Evolutionary conservation across 345 rosid species (phyloP).

Genomic region (Populus tremula): DNA sequence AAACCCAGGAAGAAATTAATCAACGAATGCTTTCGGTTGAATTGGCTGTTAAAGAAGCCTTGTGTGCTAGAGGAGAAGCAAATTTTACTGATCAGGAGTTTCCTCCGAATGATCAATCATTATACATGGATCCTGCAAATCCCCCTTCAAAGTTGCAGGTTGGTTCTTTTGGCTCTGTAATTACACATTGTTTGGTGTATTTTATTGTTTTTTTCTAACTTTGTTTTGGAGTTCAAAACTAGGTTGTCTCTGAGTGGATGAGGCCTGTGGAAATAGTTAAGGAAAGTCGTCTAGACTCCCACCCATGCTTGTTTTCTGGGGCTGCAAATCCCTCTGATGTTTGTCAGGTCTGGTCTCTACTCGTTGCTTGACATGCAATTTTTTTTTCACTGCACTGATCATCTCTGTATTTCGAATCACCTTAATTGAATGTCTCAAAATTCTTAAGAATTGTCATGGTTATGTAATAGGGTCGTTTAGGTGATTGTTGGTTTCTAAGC

Average conservation of each 20-base stretch:
- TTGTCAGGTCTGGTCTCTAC: constrained; percentile 73
- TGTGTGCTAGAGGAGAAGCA: constrained; percentile 76
- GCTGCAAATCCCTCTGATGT: constrained; percentile 95
- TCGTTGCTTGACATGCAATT: constrained; percentile 10
- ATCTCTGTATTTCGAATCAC: constrained; percentile 7
- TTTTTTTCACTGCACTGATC: constrained; percentile 9
- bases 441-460: constrained; percentile 9
- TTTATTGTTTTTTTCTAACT: constrained; percentile 20
- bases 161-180: constrained; percentile 17
- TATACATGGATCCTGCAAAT: constrained; percentile 73
- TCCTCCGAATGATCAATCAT: constrained; percentile 91
- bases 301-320: constrained; percentile 92
- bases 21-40: constrained; percentile 97
- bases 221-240: constrained; percentile 21
- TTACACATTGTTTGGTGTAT: constrained; percentile 6
- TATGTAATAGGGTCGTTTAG: constrained; percentile 80
- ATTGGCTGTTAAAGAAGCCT: constrained; percentile 96
- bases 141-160: constrained; percentile 95
- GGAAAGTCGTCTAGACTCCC: constrained; percentile 52
- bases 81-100: constrained; percentile 96
- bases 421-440: constrained; percentile 10
- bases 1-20: constrained; percentile 89
- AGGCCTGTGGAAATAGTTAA: constrained; percentile 82
- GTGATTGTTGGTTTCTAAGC: constrained; percentile 99
- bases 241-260: constrained; percentile 99